These are phyloP conservation scores for Cladosporium austrohemisphaericum DNA, from an alignment of 2,329 filamentous ascomycete species.

Conservation along the genomic window DNA sequence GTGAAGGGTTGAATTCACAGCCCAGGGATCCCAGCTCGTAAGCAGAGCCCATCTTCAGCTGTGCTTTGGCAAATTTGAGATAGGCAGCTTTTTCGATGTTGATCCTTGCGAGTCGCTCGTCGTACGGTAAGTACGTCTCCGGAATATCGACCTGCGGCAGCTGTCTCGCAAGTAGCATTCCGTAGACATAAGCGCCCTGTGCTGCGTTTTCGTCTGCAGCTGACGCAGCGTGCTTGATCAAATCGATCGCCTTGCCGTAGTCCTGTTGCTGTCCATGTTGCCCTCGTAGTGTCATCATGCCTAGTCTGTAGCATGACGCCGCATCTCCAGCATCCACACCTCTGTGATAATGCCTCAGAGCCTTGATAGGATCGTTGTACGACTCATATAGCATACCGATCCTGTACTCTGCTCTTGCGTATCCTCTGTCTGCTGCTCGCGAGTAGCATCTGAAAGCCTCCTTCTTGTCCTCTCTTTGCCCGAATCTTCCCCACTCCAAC, in stretches of 20 bases:
- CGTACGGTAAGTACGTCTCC: conserved; percentile 63
- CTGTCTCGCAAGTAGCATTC: conserved; percentile 88
- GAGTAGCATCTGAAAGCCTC: conserved; percentile 88
- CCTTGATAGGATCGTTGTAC: conserved; percentile 87
- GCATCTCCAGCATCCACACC: conserved; percentile 80
- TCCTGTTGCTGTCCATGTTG: conserved; percentile 89
- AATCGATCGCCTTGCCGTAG: conserved; percentile 69
- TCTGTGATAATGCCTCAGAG: conserved; percentile 82
- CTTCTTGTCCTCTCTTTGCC: conserved; percentile 83
- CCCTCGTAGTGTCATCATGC: conserved; percentile 95
- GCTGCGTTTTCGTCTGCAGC: conserved; percentile 93
- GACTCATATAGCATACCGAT: conserved; percentile 98
- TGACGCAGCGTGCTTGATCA: conserved; percentile 79
- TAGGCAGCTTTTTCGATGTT: conserved; percentile 97
- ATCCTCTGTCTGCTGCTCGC: conserved; percentile 79
- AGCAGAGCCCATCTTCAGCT: conserved; percentile 93
- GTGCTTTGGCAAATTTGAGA: conserved; percentile 91
- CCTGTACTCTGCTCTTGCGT: conserved; percentile 85
- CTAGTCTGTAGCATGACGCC: conserved; percentile 78
- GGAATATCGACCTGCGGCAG: conserved; percentile 87
- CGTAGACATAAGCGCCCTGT: conserved; percentile 83
- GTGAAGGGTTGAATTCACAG: conserved; percentile 89
- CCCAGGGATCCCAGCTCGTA: conserved; percentile 92
- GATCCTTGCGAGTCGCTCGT: conserved; percentile 69
- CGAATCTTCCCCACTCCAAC: conserved; percentile 97